Evolutionary conservation across 1,284 basidiomycete genomes (phyloP).

Genomic region (Phellopilus nigrolimitatus): DNA sequence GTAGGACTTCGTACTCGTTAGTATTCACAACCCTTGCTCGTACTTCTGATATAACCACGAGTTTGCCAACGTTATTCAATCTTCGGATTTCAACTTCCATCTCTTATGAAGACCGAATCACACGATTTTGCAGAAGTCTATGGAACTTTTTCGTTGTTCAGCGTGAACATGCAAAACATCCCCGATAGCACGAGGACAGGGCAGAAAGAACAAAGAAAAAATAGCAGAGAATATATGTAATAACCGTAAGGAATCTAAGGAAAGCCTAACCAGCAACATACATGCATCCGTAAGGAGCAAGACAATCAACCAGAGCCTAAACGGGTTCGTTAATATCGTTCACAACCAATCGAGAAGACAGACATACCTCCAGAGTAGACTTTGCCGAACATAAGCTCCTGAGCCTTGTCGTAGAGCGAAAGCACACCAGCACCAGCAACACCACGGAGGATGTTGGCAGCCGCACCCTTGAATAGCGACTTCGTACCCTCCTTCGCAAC

Average conservation of each 20-base stretch:
- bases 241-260: constrained; percentile 18
- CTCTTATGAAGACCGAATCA: no score
- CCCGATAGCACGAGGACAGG: neutral
- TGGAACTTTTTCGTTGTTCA: constrained; percentile 13
- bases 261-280: constrained; percentile 8
- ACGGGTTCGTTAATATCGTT: neutral
- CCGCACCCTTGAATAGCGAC: constrained; percentile 93
- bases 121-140: constrained; percentile 11
- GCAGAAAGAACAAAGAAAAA: constrained; percentile 13
- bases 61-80: no score
- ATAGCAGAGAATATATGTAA: constrained; percentile 17
- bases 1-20: no score
- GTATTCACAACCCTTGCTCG: no score
- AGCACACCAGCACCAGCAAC: constrained; percentile 97
- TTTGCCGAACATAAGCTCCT: constrained; percentile 90
- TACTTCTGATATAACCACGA: no score
- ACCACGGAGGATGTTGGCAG: constrained; percentile 98
- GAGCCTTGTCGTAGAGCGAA: constrained; percentile 92
- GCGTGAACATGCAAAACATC: constrained; percentile 11
- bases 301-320: constrained; percentile 45
- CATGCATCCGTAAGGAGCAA: constrained; percentile 10
- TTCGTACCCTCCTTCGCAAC: constrained; percentile 86
- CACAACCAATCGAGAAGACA: neutral
- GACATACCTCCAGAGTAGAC: constrained; percentile 78
- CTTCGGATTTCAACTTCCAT: no score